Base-by-base conservation (phyloP, 495 filamentous ascomycete genomes). In the Hypoxylon subgilvum region DNA sequence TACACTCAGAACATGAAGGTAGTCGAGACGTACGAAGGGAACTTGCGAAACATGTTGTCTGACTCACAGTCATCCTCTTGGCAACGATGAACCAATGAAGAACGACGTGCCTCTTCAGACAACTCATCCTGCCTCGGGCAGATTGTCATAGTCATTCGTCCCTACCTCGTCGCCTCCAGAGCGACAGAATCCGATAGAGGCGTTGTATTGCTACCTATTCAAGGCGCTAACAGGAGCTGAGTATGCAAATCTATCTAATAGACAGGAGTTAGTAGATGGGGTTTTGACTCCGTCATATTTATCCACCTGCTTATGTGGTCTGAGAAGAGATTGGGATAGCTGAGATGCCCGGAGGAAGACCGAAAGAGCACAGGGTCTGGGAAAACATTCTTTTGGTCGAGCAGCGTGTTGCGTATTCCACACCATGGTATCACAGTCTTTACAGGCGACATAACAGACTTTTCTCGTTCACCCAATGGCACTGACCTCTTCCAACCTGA, bases 131-230 rank as follows among this genome's bases (percentile, higher is more conserved):
- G 19, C 18, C 19, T 35, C 25, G 35, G 28, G 16, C 10, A 39
- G 17, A 35, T 45, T 14, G n/a, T 21, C 30, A 23, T 58, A 44
- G 10, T 44, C n/a, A n/a, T n/a, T n/a, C n/a, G n/a, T n/a, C n/a
- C n/a, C 30, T 6, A 22, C 41, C 32, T 13, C n/a, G n/a, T n/a
- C n/a, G 14, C n/a, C 30, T 47, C 31, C 17, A 52, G 48, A 52
- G 31, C 8, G 18, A n/a, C 41, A 28, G n/a, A 31, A 39, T 12
- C 6, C 30, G 17, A 28, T 34, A 25, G 23, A 12, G 9, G 19
- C 7, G 5, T n/a, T 41, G 34, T 14, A 17, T 18, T 10, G 32
- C 36, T 31, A 28, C 30, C 32, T 47, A 44, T 35, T 17, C 13
- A 25, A 25, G 23, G 23, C 19, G 2, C 21, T 14, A 35, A 16